Percentiles rank a stretch among this genome's conserved stretches.
Evolutionary conservation across 495 filamentous ascomycete genomes (phyloP).

Genomic region (Aspergillus affinis): DNA sequence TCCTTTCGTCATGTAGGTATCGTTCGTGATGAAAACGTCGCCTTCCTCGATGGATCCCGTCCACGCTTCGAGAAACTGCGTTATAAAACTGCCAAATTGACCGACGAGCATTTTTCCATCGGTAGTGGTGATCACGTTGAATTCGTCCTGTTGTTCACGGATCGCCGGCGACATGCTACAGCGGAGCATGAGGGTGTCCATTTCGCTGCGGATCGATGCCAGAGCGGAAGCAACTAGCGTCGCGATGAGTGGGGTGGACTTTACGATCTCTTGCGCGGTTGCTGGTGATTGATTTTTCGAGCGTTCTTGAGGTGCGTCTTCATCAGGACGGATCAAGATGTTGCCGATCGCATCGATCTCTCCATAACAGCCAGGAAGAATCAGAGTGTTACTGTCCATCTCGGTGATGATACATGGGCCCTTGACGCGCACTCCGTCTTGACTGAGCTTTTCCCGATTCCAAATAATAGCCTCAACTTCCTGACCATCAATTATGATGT

Average conservation of each 20-base stretch:
- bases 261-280: slow-evolving; percentile 33
- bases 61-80: slow-evolving; percentile 45
- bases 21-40: slow-evolving; percentile 53
- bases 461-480: slow-evolving; percentile 40
- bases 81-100: slow-evolving; percentile 53
- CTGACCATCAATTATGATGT: slow-evolving; percentile 41
- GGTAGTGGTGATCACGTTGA: slow-evolving; percentile 51
- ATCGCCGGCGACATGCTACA: slow-evolving; percentile 54
- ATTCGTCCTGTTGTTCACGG: slow-evolving; percentile 53
- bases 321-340: slow-evolving; percentile 43
- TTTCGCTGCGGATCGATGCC: slow-evolving; percentile 47
- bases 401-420: slow-evolving; percentile 51
- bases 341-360: slow-evolving; percentile 30
- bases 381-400: slow-evolving; percentile 52
- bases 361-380: slow-evolving; percentile 39
- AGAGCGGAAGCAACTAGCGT: slow-evolving; percentile 40
- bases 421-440: slow-evolving; percentile 33
- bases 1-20: slow-evolving; percentile 49
- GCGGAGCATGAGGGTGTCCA: slow-evolving; percentile 52
- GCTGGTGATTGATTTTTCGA: slow-evolving; percentile 19
- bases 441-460: slow-evolving; percentile 42
- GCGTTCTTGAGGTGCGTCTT: slow-evolving; percentile 14
- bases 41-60: slow-evolving; percentile 46
- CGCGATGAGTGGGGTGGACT: slow-evolving; percentile 38
- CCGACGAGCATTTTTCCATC: slow-evolving; percentile 51